These are phyloP conservation scores for Phytopythium mirpurense DNA, from an alignment of 352 stramenopile genomes.

Conservation along the genomic window DNA sequence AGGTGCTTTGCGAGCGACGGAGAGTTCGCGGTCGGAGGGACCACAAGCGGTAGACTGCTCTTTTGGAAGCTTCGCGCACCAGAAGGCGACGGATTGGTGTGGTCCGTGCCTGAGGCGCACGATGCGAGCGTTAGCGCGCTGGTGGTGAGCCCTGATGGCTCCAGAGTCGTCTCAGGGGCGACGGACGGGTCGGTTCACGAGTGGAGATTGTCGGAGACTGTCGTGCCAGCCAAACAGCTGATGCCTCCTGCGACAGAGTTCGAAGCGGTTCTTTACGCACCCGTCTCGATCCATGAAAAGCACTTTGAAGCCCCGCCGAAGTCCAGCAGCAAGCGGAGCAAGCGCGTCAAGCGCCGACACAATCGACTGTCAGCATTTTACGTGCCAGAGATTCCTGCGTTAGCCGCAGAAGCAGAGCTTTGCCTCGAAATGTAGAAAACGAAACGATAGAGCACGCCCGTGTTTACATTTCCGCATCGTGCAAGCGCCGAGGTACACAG, in stretches of 20 bases:
- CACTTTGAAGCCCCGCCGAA: neutral
- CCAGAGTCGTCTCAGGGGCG: conserved; percentile 48
- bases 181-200: conserved; percentile 57
- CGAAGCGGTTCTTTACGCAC: conserved; percentile 1
- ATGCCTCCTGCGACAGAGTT: neutral
- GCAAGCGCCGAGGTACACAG: no score
- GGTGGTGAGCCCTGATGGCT: conserved; percentile 43
- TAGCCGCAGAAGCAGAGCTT: conserved; percentile 24
- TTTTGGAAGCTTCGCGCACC: conserved; percentile 62
- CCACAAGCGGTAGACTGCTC: conserved; percentile 48
- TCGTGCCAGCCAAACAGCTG: neutral
- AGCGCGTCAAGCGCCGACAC: neutral
- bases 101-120: conserved; percentile 54
- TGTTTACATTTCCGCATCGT: no score
- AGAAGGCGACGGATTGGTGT: conserved; percentile 40
- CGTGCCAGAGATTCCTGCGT: conserved; percentile 9
- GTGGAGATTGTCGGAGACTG: conserved; percentile 38
- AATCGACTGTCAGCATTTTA: conserved; percentile 4
- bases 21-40: conserved; percentile 62
- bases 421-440: conserved; percentile 27
- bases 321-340: neutral
- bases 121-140: conserved; percentile 60
- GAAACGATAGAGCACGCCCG: no score
- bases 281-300: conserved; percentile 18
- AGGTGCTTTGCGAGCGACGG: conserved; percentile 73